These are phyloP conservation scores for Candida anutae DNA, from an alignment of 1,139 yeast species.

Conservation along the genomic window DNA sequence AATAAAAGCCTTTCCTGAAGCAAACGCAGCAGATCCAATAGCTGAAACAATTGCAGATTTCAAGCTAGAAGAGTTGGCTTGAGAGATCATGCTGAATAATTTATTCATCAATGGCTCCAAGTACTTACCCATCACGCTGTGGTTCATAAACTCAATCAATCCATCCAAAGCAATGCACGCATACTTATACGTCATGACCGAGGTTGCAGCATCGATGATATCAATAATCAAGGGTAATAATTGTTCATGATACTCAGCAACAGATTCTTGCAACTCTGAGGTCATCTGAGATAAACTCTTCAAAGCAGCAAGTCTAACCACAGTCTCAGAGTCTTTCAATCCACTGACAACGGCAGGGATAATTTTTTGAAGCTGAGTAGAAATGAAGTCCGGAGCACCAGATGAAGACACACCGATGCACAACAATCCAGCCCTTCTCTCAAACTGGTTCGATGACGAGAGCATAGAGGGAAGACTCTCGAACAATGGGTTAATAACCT, in stretches of 20 bases:
- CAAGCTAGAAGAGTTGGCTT: constrained; percentile 56
- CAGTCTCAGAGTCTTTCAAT: constrained; percentile 65
- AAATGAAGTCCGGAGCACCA: constrained; percentile 91
- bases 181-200: constrained; percentile 78
- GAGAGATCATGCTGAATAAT: constrained; percentile 72
- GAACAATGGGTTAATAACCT: constrained; percentile 75
- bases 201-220: constrained; percentile 80
- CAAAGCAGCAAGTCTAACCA: constrained; percentile 82
- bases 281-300: constrained; percentile 75
- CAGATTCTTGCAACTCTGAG: constrained; percentile 73
- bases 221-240: constrained; percentile 81
- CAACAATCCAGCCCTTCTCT: constrained; percentile 82
- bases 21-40: constrained; percentile 94
- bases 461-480: constrained; percentile 60
- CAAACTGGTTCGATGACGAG: constrained; percentile 56
- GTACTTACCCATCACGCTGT: constrained; percentile 75
- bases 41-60: constrained; percentile 91
- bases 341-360: constrained; percentile 71
- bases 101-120: constrained; percentile 87
- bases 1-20: constrained; percentile 79
- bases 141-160: constrained; percentile 82
- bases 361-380: constrained; percentile 66
- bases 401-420: constrained; percentile 77
- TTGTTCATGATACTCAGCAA: constrained; percentile 75
- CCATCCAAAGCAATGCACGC: constrained; percentile 92